Base-by-base conservation (phyloP, 164 flowering plant genomes). In the Magnolia kwangsiensis region DNA sequence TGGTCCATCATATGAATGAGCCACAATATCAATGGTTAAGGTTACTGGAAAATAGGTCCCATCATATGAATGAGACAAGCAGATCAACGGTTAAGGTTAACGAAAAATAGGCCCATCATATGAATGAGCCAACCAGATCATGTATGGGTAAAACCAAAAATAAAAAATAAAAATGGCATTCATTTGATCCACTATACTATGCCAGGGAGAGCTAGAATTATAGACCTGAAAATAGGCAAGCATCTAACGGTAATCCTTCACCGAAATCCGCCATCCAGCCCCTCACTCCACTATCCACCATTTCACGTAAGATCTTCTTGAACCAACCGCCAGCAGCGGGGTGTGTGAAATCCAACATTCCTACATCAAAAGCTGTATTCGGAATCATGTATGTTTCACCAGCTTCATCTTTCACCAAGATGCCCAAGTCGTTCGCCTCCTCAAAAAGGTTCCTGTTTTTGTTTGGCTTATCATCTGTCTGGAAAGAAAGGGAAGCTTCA, bases 231-330 rank as follows among this genome's bases (percentile, higher is more conserved):
- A 87, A 91, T 67, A 91, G 89, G 79, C 77, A 81, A 50, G 91
- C 97, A 82, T 93, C 97, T 14, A 89, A 81, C 3, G 97, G 97
- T 45, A 93, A 81, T 75, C 96, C 96, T 85, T 91, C 96, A 37
- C 97, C 97, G 78, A 93, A 93, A 86, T 91, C 97, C 66, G 96
- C 97, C 97, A 93, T 93, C 97, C 96, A 93, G 76, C 97, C 96
- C 75, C 89, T 81, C 49, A 91, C 91, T 75, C 97, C 96, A 80
- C 78, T 88, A 74, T 89, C 86, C 78, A 90, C 94, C 96, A 93
- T 93, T 76, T 91, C 94, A 55, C 78, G 79, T 74, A 93, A 75
- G 64, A 93, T 84, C 72, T 86, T 85, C 82, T 93, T 91, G 88
- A 91, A 93, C 97, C 96, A 93, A 71, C 66, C 63, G 51, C 83